phyloP scores from a whole-genome alignment of 352 stramenopile species.

The Globisporangium takayamanum region DNA sequence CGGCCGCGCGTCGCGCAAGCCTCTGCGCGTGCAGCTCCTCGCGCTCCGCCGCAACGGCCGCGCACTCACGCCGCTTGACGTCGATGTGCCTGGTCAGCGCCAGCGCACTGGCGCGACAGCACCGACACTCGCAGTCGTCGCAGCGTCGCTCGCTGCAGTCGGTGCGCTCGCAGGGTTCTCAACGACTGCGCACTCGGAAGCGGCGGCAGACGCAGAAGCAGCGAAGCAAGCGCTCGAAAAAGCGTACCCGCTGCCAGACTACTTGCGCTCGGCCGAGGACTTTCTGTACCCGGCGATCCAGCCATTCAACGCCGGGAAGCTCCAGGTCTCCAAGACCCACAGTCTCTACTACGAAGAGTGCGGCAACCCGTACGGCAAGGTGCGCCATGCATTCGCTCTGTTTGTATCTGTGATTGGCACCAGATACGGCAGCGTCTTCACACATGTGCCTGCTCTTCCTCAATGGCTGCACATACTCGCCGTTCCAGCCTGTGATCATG shows the following conservation, averaged over 20 bases:
- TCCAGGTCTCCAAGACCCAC: conserved; percentile 81
- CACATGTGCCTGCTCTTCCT: not conserved
- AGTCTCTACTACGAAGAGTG: conserved; percentile 90
- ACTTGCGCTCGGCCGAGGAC: conserved; percentile 45
- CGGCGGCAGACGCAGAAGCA: not conserved
- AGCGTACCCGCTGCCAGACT: conserved; percentile 20
- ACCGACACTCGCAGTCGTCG: conserved; percentile 3
- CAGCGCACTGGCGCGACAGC: not conserved
- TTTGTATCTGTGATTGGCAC: not conserved
- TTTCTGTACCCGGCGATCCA: conserved; percentile 82
- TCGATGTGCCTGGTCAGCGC: conserved; percentile 3
- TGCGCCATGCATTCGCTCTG: not conserved
- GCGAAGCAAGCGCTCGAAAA: conserved; percentile 7
- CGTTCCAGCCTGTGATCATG: conserved; percentile 83
- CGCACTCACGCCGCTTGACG: conserved; percentile 10
- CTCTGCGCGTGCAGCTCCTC: conserved; percentile 17
- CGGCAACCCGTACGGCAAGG: conserved; percentile 78
- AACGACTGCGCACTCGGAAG: conserved; percentile 14
- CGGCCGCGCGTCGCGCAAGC: conserved; percentile 14
- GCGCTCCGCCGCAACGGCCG: conserved; percentile 12
- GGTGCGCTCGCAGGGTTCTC: conserved; percentile 13
- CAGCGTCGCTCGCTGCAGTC: conserved; percentile 3
- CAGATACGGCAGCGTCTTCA: too few relatives aligned
- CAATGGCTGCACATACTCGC: not conserved
- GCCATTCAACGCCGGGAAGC: conserved; percentile 72